Base-by-base conservation (phyloP, 257 asterid species). In the Plectranthus barbatus region DNA sequence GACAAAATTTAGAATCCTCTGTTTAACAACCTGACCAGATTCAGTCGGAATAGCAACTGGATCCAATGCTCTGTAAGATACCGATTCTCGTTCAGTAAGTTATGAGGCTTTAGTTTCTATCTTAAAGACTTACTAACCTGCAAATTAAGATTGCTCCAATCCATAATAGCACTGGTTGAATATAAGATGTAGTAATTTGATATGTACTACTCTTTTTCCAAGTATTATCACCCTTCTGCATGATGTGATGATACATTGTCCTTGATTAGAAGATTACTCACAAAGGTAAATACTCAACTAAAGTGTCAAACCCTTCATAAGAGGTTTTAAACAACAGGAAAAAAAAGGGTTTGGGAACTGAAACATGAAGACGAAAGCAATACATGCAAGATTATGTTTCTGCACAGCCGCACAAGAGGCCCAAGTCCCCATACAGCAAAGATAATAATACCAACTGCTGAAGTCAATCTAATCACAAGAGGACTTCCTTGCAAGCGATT, bases 361-460 rank as follows among this genome's bases (percentile, higher is more conserved):
- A 68, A 56, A 60, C 33, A 17, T 60, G 33, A 60, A 61, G 61
- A 34, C 72, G 48, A 57, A 66, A 49, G 20, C 46, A 67, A 49
- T 80, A 92, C 99, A 37, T 74, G 83, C 36, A 79, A 73, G 69
- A 89, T 66, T 69, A 89, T 13, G 68, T 81, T 82, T 71, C 92
- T 84, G 86, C 81, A 72, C 41, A 64, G 90, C 71, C 76, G 87
- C 79, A 82, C 66, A 47, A 87, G 82, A 8, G 95, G 99, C 44
- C 86, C 82, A 68, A 90, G 84, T 69, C 99, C 96, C 96, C 96
- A 90, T 61, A 85, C 56, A 56, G 95, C 84, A 78, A 93, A 93
- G 69, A 76, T 62, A 79, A 87, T 40, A 52, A 84, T 60, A 69
- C 92, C 88, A 77, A 82, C 83, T 46, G 94, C 94, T 55, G 96